phyloP scores from a whole-genome alignment of 2,329 filamentous ascomycete species.

The Fonsecaea pugnacius region DNA sequence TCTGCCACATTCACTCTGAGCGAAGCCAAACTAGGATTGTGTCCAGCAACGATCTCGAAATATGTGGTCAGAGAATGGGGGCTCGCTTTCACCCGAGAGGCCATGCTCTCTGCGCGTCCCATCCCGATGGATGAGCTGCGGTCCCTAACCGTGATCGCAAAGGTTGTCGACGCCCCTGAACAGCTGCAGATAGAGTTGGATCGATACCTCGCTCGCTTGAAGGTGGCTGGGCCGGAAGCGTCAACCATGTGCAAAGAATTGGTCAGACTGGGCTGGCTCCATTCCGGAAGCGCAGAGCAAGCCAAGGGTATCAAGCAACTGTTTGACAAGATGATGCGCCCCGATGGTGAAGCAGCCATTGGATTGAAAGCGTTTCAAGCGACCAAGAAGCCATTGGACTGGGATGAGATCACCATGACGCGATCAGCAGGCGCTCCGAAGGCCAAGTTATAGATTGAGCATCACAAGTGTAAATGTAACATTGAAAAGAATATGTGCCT shows the following conservation, averaged over 20 bases:
- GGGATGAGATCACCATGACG: slow-evolving; percentile 33
- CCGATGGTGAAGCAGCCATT: slow-evolving; percentile 36
- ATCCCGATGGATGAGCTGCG: slow-evolving; percentile 41
- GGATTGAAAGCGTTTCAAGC: slow-evolving; percentile 39
- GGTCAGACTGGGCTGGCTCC: slow-evolving; percentile 38
- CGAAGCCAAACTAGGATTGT: slow-evolving; percentile 49
- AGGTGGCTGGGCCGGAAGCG: slow-evolving; percentile 39
- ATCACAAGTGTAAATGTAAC: neutral
- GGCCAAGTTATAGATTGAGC: slow-evolving; percentile 7
- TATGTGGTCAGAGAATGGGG: slow-evolving; percentile 50
- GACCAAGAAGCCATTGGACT: slow-evolving; percentile 36
- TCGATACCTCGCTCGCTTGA: slow-evolving; percentile 36
- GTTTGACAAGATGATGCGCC: slow-evolving; percentile 41
- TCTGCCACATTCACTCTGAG: slow-evolving; percentile 42
- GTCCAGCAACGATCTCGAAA: slow-evolving; percentile 48
- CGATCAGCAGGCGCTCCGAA: slow-evolving; percentile 2
- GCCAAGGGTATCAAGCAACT: slow-evolving; percentile 34
- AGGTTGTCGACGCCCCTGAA: slow-evolving; percentile 34
- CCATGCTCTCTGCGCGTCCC: slow-evolving; percentile 45
- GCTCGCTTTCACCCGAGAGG: slow-evolving; percentile 43
- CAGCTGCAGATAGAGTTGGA: slow-evolving; percentile 37
- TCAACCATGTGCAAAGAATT: slow-evolving; percentile 45
- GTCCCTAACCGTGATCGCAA: slow-evolving; percentile 31
- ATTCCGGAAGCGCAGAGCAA: slow-evolving; percentile 34
- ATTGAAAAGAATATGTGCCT: neutral